These are phyloP conservation scores for Xerocomellus intermedius DNA, from an alignment of 768 basidiomycete species.

Conservation along the genomic window DNA sequence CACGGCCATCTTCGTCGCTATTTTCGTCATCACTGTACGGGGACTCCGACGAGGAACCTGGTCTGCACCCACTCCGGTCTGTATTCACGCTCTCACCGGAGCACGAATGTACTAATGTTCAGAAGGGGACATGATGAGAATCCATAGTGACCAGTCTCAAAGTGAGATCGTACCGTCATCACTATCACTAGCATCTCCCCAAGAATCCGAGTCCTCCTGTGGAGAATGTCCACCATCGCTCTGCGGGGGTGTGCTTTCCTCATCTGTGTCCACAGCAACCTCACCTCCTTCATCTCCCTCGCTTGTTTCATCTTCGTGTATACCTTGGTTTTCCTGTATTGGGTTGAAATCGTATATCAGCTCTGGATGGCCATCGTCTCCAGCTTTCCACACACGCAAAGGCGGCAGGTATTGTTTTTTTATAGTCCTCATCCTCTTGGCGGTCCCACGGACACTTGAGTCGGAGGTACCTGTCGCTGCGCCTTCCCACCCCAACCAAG, in stretches of 20 bases:
- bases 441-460: neutral
- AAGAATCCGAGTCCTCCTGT: constrained; percentile 1
- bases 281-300: neutral
- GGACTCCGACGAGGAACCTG: neutral
- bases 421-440: neutral
- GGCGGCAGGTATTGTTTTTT: neutral
- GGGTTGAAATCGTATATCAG: neutral
- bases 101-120: neutral
- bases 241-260: neutral
- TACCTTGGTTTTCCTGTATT: neutral
- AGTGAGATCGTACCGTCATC: neutral
- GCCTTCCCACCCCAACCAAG: constrained; percentile 6
- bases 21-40: neutral
- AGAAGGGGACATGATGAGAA: neutral
- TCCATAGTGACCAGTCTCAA: neutral
- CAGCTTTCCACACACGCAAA: neutral
- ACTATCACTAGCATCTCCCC: neutral
- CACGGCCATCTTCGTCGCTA: neutral
- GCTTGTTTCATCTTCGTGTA: neutral
- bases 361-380: neutral
- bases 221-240: neutral
- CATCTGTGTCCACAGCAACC: neutral
- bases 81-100: neutral
- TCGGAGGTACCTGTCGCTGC: neutral
- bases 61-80: neutral